Percentiles rank a stretch among this genome's conserved stretches.
These are phyloP conservation scores for Corrigiola litoralis DNA, from an alignment of 179 eudicot species.

Conservation along the genomic window DNA sequence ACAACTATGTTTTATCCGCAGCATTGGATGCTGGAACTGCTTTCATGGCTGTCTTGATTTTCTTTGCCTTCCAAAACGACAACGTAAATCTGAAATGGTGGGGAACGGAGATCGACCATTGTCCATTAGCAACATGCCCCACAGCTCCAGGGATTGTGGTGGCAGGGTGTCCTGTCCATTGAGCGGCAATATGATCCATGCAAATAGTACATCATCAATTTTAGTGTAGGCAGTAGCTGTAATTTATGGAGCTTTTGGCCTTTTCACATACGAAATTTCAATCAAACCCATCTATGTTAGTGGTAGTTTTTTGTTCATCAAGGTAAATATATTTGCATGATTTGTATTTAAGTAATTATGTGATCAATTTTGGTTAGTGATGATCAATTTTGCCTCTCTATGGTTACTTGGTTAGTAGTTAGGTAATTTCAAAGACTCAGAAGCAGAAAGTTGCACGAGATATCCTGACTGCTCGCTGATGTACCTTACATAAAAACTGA, in stretches of 20 bases:
- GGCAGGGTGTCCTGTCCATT: constrained; percentile 62
- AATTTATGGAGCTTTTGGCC: constrained; percentile 3
- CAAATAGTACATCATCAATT: constrained; percentile 11
- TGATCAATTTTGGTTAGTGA: background rate
- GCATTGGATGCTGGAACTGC: constrained; percentile 99
- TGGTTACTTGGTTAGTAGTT: no score
- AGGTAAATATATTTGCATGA: background rate
- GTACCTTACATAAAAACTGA: background rate
- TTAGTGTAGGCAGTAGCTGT: constrained; percentile 4
- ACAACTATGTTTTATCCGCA: constrained; percentile 85
- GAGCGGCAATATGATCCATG: background rate
- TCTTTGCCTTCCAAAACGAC: constrained; percentile 82
- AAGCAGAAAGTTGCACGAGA: background rate
- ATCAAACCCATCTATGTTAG: constrained; percentile 5
- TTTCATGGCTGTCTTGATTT: constrained; percentile 86
- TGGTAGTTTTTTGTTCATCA: background rate
- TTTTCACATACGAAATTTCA: background rate
- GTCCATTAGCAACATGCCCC: constrained; percentile 89
- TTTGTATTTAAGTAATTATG: background rate
- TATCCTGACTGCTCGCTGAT: background rate
- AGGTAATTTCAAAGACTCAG: no score
- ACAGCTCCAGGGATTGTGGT: constrained; percentile 81
- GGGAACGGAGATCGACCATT: constrained; percentile 82
- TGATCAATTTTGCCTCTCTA: background rate
- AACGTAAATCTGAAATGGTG: constrained; percentile 79